Conservation (phyloP, 257 asterid species). For the Primulina eburnea region DNA sequence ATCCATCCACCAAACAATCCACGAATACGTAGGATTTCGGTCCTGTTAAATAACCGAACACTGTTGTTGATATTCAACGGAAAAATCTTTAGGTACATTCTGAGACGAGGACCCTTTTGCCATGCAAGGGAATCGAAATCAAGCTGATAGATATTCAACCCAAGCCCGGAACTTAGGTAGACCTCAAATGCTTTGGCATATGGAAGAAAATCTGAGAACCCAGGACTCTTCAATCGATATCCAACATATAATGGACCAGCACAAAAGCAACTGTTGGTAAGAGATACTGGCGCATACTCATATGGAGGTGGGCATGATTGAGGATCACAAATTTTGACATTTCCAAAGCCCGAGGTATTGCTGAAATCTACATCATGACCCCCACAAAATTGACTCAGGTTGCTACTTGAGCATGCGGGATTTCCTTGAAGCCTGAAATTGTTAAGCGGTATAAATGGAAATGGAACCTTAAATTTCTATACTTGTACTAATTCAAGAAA, state of each 20-base stretch:
- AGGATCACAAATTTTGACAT: conserved; percentile 38
- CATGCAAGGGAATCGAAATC: conserved; percentile 47
- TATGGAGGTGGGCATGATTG: conserved; percentile 56
- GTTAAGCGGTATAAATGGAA: background rate
- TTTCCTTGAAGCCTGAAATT: conserved; percentile 78
- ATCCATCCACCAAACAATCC: conserved; percentile 74
- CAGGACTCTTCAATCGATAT: conserved; percentile 92
- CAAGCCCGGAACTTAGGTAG: conserved; percentile 60
- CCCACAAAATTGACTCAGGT: conserved; percentile 42
- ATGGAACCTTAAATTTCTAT: background rate
- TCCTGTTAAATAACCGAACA: conserved; percentile 41
- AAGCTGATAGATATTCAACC: conserved; percentile 57
- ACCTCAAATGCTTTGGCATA: conserved; percentile 44
- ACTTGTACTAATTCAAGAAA: conserved; percentile 1
- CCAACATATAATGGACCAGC: conserved; percentile 77
- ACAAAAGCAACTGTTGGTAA: conserved; percentile 56
- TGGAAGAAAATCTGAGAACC: conserved; percentile 66
- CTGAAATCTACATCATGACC: conserved; percentile 43
- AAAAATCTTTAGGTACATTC: conserved; percentile 72
- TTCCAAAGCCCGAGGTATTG: conserved; percentile 27
- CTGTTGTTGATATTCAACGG: conserved; percentile 44
- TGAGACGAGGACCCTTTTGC: conserved; percentile 82
- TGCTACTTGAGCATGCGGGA: conserved; percentile 53
- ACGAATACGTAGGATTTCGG: conserved; percentile 65
- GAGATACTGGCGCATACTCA: conserved; percentile 57